Conservation (phyloP, 805 yeast species). For the Yarrowia yakushimensis region DNA sequence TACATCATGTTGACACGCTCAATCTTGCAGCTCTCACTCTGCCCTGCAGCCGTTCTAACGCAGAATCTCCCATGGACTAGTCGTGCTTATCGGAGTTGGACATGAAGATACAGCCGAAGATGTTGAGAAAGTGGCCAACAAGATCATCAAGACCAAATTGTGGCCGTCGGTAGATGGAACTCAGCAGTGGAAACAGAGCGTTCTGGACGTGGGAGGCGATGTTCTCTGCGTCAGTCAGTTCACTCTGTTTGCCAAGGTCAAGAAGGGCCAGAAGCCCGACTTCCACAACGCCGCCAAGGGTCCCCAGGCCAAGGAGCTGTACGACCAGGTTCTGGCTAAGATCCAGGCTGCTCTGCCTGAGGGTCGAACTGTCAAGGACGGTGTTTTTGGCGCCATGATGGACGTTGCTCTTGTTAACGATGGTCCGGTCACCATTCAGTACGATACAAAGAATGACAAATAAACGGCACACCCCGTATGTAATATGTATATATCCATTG, state of each 20-base stretch:
- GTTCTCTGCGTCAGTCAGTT: constrained; percentile 86
- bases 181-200: constrained; percentile 71
- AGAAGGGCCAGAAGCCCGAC: constrained; percentile 93
- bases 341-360: constrained; percentile 33
- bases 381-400: constrained; percentile 97
- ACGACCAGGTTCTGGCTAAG: constrained; percentile 44
- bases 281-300: constrained; percentile 92
- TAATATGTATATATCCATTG: background rate
- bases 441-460: constrained; percentile 53
- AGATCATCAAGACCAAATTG: constrained; percentile 59
- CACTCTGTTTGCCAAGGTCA: constrained; percentile 78
- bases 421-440: constrained; percentile 86
- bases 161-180: constrained; percentile 72
- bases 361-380: constrained; percentile 72
- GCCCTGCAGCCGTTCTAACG: background rate
- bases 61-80: constrained; percentile 64
- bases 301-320: constrained; percentile 47
- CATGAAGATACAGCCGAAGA: constrained; percentile 74
- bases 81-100: constrained; percentile 81
- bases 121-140: constrained; percentile 62
- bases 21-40: too few relatives aligned
- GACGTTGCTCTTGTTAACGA: constrained; percentile 83
- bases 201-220: constrained; percentile 63
- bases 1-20: too few relatives aligned
- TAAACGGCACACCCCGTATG: background rate